Conservation (phyloP, 2,329 filamentous ascomycete genomes). For the Rugonectria rugulosa region DNA sequence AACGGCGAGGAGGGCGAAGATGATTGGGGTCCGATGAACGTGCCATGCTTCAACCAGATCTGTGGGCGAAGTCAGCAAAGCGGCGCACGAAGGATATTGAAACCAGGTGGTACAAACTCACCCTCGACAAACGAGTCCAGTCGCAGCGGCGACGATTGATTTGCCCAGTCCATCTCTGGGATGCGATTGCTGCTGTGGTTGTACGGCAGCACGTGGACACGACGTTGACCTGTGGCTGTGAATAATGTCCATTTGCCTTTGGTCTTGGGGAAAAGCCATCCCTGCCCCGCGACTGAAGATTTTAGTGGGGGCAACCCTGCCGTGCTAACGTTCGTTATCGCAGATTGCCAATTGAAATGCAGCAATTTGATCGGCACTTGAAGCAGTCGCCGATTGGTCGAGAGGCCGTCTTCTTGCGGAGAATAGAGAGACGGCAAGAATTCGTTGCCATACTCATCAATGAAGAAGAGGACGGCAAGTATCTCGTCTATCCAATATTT, state of each 20-base stretch:
- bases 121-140: constrained; percentile 37
- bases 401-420: too few species aligned
- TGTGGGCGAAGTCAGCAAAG: constrained; percentile 29
- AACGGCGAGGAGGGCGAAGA: constrained; percentile 48
- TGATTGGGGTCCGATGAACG: constrained; percentile 52
- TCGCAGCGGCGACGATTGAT: constrained; percentile 34
- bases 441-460: too few species aligned
- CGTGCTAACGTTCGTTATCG: constrained; percentile 31
- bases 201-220: constrained; percentile 3
- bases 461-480: too few species aligned
- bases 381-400: too few species aligned
- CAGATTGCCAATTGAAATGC: constrained; percentile 35
- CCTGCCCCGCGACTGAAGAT: constrained; percentile 36
- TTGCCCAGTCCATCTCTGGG: constrained; percentile 36
- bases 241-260: constrained; percentile 3
- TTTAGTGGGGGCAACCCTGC: constrained; percentile 28
- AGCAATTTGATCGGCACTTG: constrained; percentile 34
- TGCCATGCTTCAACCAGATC: constrained; percentile 56
- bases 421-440: too few species aligned
- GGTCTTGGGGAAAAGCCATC: constrained; percentile 32
- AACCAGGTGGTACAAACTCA: constrained; percentile 16
- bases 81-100: background rate
- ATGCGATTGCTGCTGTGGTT: constrained; percentile 14
- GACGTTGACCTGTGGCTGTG: constrained; percentile 14
- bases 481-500: too few species aligned